These are phyloP conservation scores for Toxoplasma gondii DNA, from an alignment of 169 alveolate species.

Conservation along the genomic window DNA sequence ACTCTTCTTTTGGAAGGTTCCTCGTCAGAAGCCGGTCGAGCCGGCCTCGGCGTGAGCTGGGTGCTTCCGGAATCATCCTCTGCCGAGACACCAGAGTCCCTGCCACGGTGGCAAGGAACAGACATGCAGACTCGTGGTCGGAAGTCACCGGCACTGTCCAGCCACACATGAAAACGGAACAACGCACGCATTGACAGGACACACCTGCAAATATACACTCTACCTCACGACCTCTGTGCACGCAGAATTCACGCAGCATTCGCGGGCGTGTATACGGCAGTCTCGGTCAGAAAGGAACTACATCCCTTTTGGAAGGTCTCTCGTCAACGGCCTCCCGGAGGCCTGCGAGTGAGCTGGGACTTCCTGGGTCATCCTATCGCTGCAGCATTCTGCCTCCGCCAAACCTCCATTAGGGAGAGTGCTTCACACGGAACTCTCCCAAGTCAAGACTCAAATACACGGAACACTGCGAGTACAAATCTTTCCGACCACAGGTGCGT, in stretches of 20 bases:
- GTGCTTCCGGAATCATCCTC: slow-evolving; percentile 76
- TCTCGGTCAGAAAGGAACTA: neutral
- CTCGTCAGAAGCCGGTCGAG: slow-evolving; percentile 68
- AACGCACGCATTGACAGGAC: neutral
- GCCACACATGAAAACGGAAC: too few species aligned
- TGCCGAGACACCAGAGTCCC: neutral
- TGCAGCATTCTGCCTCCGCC: neutral
- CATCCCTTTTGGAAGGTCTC: slow-evolving; percentile 61
- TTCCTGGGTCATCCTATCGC: slow-evolving; percentile 73
- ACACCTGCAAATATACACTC: neutral
- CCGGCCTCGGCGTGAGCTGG: slow-evolving; percentile 81
- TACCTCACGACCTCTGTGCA: too few species aligned
- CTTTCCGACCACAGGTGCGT: too few species aligned
- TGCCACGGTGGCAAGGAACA: neutral
- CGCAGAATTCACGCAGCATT: too few species aligned
- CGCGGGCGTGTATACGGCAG: neutral
- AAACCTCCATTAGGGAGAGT: too few species aligned
- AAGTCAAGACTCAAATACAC: too few species aligned
- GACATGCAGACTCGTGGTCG: neutral
- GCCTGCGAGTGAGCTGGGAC: slow-evolving; percentile 84
- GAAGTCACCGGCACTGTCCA: too few species aligned
- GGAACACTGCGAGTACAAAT: too few species aligned
- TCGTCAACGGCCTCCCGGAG: slow-evolving; percentile 67
- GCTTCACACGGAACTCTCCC: too few species aligned
- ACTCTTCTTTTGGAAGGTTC: slow-evolving; percentile 53